phyloP scores from a whole-genome alignment of 2,329 filamentous ascomycete species.

The Sarocladiaceae sp. region DNA sequence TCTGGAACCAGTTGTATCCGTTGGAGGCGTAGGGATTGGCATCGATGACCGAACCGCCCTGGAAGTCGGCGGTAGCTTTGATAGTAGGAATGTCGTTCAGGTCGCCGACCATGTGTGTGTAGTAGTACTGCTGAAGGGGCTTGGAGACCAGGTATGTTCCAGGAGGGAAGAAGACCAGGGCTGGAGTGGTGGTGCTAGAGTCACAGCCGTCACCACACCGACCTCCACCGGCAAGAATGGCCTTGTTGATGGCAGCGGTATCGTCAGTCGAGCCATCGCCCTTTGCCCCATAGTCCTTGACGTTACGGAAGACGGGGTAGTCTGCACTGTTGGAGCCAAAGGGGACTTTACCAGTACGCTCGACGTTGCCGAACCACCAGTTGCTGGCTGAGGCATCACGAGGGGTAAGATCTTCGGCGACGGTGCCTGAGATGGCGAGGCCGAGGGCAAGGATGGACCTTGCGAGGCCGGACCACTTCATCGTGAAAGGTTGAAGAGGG shows the following conservation, averaged over 20 bases:
- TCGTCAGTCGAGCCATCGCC: constrained; percentile 73
- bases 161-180: constrained; percentile 85
- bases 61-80: constrained; percentile 68
- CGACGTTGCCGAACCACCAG: constrained; percentile 71
- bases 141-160: constrained; percentile 79
- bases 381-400: constrained; percentile 29
- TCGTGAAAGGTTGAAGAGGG: background rate
- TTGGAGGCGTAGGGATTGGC: constrained; percentile 73
- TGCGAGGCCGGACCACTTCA: background rate
- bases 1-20: constrained; percentile 72
- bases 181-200: constrained; percentile 77
- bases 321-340: constrained; percentile 43
- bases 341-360: constrained; percentile 64
- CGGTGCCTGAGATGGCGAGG: constrained; percentile 9
- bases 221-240: constrained; percentile 71
- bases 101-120: constrained; percentile 90
- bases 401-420: constrained; percentile 9
- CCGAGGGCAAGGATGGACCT: constrained; percentile 12
- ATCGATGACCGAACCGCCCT: constrained; percentile 86
- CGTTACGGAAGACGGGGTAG: constrained; percentile 75
- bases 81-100: constrained; percentile 66
- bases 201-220: constrained; percentile 81
- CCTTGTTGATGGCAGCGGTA: constrained; percentile 81
- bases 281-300: constrained; percentile 69
- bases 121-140: constrained; percentile 83